Conservation (phyloP, 2,329 filamentous ascomycete species). For the Penicillium sp. region DNA sequence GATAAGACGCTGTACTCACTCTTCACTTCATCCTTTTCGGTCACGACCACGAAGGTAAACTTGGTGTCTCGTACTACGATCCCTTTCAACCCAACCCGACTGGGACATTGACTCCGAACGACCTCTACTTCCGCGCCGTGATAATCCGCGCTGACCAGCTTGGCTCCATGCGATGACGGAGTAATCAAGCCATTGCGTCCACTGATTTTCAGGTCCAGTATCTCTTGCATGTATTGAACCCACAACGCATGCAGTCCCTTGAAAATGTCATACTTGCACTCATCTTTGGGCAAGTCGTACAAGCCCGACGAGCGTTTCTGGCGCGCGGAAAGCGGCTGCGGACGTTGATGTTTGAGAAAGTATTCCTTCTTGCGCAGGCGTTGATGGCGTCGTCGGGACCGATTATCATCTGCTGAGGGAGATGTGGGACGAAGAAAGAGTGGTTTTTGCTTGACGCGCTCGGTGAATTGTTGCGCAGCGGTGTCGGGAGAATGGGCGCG, state of each 20-base stretch:
- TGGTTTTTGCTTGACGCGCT: conserved; percentile 76
- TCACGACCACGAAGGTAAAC: conserved; percentile 80
- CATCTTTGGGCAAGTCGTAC: conserved; percentile 64
- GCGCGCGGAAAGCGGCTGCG: conserved; percentile 68
- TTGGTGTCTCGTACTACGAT: conserved; percentile 86
- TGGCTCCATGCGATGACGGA: conserved; percentile 47
- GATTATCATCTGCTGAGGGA: conserved; percentile 52
- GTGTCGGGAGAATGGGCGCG: conserved; percentile 73
- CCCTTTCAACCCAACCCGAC: conserved; percentile 74
- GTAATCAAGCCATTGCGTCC: conserved; percentile 43
- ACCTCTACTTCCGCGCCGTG: conserved; percentile 82
- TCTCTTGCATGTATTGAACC: conserved; percentile 76
- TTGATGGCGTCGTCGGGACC: conserved; percentile 49
- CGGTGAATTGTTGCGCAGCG: conserved; percentile 65
- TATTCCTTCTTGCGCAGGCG: conserved; percentile 45
- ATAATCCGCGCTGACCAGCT: conserved; percentile 80
- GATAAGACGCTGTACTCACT: conserved; percentile 35
- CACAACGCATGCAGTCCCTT: conserved; percentile 71
- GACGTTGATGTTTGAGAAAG: conserved; percentile 47
- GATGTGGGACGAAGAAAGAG: conserved; percentile 73
- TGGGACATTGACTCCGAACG: conserved; percentile 71
- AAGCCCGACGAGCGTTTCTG: conserved; percentile 68
- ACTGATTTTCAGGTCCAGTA: conserved; percentile 56
- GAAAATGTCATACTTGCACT: conserved; percentile 69
- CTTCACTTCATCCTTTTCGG: conserved; percentile 63